Base-by-base conservation (phyloP, 192 early-diverging fungal species). In the Linnemannia hyalina region DNA sequence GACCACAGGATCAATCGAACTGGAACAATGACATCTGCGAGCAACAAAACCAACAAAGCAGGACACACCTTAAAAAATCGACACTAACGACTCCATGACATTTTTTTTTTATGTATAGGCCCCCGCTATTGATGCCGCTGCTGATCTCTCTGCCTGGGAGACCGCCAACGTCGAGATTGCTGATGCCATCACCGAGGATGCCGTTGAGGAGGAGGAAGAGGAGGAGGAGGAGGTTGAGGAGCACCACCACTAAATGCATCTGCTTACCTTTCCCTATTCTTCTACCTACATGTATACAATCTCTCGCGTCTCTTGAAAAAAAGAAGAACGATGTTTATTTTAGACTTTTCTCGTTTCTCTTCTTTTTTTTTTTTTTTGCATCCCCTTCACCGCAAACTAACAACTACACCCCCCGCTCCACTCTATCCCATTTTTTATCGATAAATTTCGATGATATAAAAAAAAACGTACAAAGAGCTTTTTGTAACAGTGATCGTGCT, bases 61-160 rank as follows among this genome's bases (percentile, higher is more conserved):
- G 38, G 70, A 38, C 35, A 22, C 2, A 3, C n/a, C n/a, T 41
- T 3, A 29, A 23, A 29, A 23, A 15, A 73, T 52, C 72, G 9
- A 8, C 42, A 41, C 40, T 70, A 41, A 70, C 3, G 38, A 23
- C 29, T 10, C 16, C 60, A 32, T 70, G 42, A 6, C 42, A 26
- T 70, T 70, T 10, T 52, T 15, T 5, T n/a, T 44, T 26, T 8
- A 8, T 77, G n/a, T 13, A 57, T 76, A 86, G 84, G 26, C 76
- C 40, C 84, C 84, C 26, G 52, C 55, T 22, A 11, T 86, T 49
- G 84, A 86, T 63, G 84, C 84, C 20, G 54, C 79, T 74, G 78
- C 75, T 41, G 84, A 86, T 75, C 78, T 86, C 63, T 22, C 84
- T 77, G 84, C 84, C 76, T 86, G 84, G 84, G 84, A 86, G 84